Evolutionary conservation across 345 rosid species (phyloP).

Genomic region (Pelargonium nanum): DNA sequence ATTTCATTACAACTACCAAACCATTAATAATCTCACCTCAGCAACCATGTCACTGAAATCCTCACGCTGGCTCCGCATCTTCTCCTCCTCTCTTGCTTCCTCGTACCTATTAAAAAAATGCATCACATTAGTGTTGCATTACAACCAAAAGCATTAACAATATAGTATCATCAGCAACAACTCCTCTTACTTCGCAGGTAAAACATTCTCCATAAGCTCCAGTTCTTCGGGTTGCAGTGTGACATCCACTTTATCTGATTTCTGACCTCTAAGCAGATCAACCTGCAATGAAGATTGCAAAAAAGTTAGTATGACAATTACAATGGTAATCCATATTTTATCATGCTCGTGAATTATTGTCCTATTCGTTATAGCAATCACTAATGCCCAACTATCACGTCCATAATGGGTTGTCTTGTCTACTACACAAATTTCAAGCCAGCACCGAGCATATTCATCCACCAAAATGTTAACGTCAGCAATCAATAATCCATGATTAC

Average conservation of each 20-base stretch:
- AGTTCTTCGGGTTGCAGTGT: slow-evolving; percentile 88
- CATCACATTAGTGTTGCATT: neutral
- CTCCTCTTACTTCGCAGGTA: slow-evolving; percentile 80
- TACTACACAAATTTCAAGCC: too few relatives aligned
- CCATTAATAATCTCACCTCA: slow-evolving; percentile 43
- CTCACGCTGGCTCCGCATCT: slow-evolving; percentile 77
- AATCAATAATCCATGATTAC: too few relatives aligned
- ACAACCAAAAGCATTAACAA: neutral
- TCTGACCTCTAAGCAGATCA: slow-evolving; percentile 90
- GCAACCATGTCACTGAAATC: slow-evolving; percentile 99
- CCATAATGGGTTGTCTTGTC: too few relatives aligned
- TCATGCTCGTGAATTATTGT: too few relatives aligned
- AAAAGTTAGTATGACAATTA: neutral
- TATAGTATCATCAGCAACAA: neutral
- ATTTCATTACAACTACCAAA: neutral
- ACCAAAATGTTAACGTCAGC: too few relatives aligned
- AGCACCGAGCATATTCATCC: too few relatives aligned
- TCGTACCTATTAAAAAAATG: slow-evolving; percentile 44
- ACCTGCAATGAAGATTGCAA: slow-evolving; percentile 34
- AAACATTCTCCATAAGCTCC: slow-evolving; percentile 77
- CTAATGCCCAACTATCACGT: too few relatives aligned
- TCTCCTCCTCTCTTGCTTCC: slow-evolving; percentile 98
- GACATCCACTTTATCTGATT: slow-evolving; percentile 81
- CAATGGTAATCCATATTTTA: too few relatives aligned
- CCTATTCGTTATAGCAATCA: too few relatives aligned